phyloP scores from a whole-genome alignment of 176 grass and related monocot species.

The Elymus sibiricus region DNA sequence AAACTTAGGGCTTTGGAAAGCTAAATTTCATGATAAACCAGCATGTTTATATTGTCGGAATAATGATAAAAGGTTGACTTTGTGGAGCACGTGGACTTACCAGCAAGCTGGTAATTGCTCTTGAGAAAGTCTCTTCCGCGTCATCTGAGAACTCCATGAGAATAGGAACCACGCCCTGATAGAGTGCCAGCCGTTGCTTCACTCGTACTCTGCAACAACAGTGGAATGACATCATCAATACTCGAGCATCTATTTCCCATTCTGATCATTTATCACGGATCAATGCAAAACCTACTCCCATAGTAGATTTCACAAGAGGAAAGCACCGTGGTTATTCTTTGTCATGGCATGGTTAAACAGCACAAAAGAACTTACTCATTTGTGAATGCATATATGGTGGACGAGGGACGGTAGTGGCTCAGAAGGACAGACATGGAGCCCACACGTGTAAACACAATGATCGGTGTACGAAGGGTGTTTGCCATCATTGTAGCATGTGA shows the following conservation, averaged over 20 bases:
- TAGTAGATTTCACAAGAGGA: constrained; percentile 3
- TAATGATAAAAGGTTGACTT: not conserved
- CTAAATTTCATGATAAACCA: not conserved
- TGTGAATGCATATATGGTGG: constrained; percentile 91
- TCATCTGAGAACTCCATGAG: constrained; percentile 88
- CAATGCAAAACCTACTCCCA: not conserved
- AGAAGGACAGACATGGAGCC: constrained; percentile 93
- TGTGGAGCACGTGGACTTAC: constrained; percentile 35
- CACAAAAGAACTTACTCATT: constrained; percentile 64
- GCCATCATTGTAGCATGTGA: constrained; percentile 94
- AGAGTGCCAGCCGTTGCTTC: constrained; percentile 81
- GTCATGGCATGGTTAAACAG: not conserved
- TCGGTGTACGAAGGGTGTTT: constrained; percentile 70
- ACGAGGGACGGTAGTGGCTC: constrained; percentile 85
- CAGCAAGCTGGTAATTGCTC: constrained; percentile 72
- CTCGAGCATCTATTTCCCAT: not conserved
- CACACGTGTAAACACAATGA: constrained; percentile 96
- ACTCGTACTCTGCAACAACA: constrained; percentile 64
- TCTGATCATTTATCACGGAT: not conserved
- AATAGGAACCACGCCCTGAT: constrained; percentile 88
- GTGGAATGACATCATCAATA: not conserved
- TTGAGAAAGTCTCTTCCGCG: constrained; percentile 92
- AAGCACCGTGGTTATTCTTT: not conserved
- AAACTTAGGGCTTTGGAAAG: not conserved
- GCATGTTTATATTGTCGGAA: not conserved